These are phyloP conservation scores for Triticum timopheevii DNA, from an alignment of 176 grass and related monocot genomes.

Conservation along the genomic window DNA sequence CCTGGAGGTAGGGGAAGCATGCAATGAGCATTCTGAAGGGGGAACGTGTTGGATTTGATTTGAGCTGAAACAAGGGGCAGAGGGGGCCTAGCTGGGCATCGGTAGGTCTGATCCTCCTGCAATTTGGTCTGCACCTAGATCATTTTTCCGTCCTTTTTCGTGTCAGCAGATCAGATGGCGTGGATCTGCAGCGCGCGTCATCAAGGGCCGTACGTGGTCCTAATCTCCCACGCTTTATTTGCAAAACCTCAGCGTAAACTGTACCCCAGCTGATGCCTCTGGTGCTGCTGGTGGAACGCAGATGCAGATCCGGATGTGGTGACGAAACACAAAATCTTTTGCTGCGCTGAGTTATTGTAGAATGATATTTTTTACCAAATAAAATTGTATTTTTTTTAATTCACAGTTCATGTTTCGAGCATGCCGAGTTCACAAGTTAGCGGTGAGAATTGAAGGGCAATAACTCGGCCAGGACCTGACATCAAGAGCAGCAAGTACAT, in stretches of 20 bases:
- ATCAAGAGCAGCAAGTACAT: slow-evolving; percentile 33
- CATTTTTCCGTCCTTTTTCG: neutral
- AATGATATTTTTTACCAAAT: neutral
- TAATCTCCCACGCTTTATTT: slow-evolving; percentile 36
- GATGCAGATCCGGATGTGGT: slow-evolving; percentile 12
- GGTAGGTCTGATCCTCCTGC: slow-evolving; percentile 1
- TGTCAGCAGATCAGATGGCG: slow-evolving; percentile 23
- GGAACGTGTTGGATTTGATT: neutral
- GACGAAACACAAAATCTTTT: neutral
- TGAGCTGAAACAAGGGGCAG: neutral
- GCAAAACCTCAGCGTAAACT: slow-evolving; percentile 16
- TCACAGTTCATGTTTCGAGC: neutral
- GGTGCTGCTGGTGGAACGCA: neutral
- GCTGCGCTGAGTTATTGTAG: too few species aligned
- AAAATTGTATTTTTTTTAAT: neutral
- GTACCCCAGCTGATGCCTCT: slow-evolving; percentile 8
- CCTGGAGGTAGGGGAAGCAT: neutral
- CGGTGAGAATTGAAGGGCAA: neutral
- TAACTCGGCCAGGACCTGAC: slow-evolving; percentile 13
- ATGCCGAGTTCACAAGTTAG: neutral
- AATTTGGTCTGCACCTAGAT: slow-evolving; percentile 18
- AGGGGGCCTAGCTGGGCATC: neutral
- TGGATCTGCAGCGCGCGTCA: slow-evolving; percentile 15
- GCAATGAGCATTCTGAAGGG: too few species aligned
- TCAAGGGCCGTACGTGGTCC: slow-evolving; percentile 40